These are phyloP conservation scores for Phytophthora aleatoria DNA, from an alignment of 352 stramenopile species.

Conservation along the genomic window DNA sequence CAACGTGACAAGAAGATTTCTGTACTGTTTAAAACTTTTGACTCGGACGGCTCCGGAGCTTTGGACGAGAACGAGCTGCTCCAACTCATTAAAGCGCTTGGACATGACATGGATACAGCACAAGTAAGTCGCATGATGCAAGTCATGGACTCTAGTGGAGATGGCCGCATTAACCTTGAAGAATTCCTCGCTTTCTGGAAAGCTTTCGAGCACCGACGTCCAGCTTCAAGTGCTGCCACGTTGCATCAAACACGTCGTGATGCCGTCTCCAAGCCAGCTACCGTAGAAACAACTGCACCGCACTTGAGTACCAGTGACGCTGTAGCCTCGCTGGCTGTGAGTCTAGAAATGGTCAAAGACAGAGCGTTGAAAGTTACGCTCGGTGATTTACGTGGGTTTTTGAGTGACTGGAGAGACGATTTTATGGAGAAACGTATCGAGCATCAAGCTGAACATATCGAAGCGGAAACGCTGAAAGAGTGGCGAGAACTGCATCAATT, in stretches of 20 bases:
- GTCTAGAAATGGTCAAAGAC: slow-evolving; percentile 59
- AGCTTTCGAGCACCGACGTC: slow-evolving; percentile 46
- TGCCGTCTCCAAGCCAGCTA: slow-evolving; percentile 18
- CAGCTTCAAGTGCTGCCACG: slow-evolving; percentile 14
- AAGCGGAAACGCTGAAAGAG: slow-evolving; percentile 19
- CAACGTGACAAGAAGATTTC: slow-evolving; percentile 39
- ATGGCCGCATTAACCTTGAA: slow-evolving; percentile 57
- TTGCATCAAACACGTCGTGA: slow-evolving; percentile 30
- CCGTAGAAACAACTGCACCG: background rate
- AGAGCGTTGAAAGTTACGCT: slow-evolving; percentile 52
- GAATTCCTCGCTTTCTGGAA: slow-evolving; percentile 79
- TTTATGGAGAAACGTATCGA: slow-evolving; percentile 39
- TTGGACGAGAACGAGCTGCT: slow-evolving; percentile 62
- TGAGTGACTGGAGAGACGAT: slow-evolving; percentile 67
- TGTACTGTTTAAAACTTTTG: slow-evolving; percentile 63
- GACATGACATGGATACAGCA: slow-evolving; percentile 44
- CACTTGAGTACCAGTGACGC: slow-evolving; percentile 29
- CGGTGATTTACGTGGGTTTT: slow-evolving; percentile 43
- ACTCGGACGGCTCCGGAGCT: slow-evolving; percentile 56
- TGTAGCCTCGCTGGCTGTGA: slow-evolving; percentile 45
- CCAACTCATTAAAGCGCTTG: slow-evolving; percentile 49
- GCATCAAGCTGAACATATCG: slow-evolving; percentile 28
- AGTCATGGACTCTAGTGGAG: slow-evolving; percentile 67
- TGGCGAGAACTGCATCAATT: slow-evolving; percentile 30
- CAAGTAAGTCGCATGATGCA: slow-evolving; percentile 63